A percentile compares a stretch with the other conserved stretches of the same genome.
Evolutionary conservation across 2,329 filamentous ascomycete genomes (phyloP).

Genomic region (Ilyonectria sp.): DNA sequence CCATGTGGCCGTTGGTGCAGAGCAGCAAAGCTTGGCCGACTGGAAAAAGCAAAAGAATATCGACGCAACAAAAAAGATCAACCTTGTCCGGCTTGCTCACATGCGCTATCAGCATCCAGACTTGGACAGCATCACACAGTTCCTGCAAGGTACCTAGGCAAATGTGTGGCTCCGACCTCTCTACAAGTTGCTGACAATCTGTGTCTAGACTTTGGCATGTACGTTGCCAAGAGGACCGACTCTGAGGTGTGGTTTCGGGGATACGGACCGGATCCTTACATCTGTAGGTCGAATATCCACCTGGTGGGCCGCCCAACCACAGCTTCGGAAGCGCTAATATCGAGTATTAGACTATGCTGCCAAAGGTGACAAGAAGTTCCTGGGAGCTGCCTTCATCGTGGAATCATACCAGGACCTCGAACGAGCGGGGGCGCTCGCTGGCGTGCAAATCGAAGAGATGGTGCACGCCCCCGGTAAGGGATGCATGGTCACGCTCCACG

Average conservation of each 20-base stretch:
- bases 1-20: constrained; percentile 4
- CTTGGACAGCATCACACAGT: constrained; percentile 19
- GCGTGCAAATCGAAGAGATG: neutral
- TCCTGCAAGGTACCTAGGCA: constrained; percentile 10
- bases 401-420: constrained; percentile 22
- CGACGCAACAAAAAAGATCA: constrained; percentile 22
- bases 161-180: no score
- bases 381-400: constrained; percentile 14
- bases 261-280: constrained; percentile 17
- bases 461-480: constrained; percentile 14
- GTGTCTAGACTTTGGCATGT: constrained; percentile 34
- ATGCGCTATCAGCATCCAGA: constrained; percentile 37
- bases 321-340: neutral
- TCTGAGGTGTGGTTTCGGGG: constrained; percentile 13
- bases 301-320: neutral
- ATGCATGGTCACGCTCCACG: constrained; percentile 7
- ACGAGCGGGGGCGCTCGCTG: neutral
- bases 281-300: neutral
- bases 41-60: constrained; percentile 20
- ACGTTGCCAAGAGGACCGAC: constrained; percentile 15
- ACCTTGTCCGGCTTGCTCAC: constrained; percentile 25
- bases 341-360: constrained; percentile 4
- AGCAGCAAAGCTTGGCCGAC: constrained; percentile 11
- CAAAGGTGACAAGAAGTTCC: constrained; percentile 20
- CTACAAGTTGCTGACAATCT: neutral